Conservation (phyloP, 306 rosid species). For the Datisca glomerata region DNA sequence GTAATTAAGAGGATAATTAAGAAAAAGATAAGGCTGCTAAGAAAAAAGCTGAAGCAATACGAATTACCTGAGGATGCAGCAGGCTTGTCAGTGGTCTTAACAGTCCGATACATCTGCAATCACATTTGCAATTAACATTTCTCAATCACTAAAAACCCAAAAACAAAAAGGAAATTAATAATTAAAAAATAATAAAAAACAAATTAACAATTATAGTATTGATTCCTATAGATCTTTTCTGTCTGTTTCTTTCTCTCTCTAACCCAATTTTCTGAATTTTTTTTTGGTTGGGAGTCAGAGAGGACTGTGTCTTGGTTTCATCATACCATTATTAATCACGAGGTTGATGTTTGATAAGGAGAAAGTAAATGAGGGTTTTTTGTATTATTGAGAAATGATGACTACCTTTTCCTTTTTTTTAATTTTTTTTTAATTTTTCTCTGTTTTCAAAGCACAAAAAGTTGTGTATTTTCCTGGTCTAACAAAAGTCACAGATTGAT, state of each 20-base stretch:
- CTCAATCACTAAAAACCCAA: conserved; percentile 4
- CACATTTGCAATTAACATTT: conserved; percentile 3
- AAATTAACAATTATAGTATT: not conserved
- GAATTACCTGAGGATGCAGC: conserved; percentile 95
- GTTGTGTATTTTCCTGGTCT: conserved; percentile 3
- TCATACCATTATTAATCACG: conserved; percentile 52
- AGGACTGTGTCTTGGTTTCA: conserved; percentile 20
- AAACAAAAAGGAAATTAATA: not conserved
- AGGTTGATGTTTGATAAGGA: conserved; percentile 51
- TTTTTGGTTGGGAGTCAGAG: too few species aligned
- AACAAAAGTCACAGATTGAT: conserved; percentile 5
- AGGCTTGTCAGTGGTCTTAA: conserved; percentile 91
- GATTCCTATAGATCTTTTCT: not conserved
- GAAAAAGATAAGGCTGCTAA: conserved; percentile 19
- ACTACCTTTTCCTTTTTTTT: conserved; percentile 23
- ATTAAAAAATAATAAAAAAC: not conserved
- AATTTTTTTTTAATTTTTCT: not conserved
- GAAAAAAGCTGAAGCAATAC: conserved; percentile 21
- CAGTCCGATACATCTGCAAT: conserved; percentile 90
- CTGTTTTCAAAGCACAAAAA: conserved; percentile 3
- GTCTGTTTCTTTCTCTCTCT: conserved; percentile 5
- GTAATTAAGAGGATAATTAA: not conserved
- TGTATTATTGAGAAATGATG: conserved; percentile 65
- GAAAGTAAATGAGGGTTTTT: conserved; percentile 16
- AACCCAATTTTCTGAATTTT: conserved; percentile 11